Base-by-base conservation (phyloP, 495 filamentous ascomycete species). In the Chaetomidium leptoderma region DNA sequence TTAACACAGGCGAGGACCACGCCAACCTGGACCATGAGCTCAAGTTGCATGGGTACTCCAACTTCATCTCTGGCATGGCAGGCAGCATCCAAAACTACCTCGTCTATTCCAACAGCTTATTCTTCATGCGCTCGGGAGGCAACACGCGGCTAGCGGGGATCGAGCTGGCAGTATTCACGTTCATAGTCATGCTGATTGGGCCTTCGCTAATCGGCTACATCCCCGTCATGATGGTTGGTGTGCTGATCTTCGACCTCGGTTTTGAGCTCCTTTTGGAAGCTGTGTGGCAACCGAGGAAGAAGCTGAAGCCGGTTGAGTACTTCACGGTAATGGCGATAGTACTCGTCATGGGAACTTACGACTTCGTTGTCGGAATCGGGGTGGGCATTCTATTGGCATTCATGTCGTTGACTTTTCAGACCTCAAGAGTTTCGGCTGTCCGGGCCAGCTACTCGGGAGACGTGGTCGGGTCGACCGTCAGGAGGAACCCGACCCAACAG, bases 31-130 rank as follows among this genome's bases (percentile, higher is more conserved):
- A 98, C 63, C 83, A 91, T 56, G 93, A 98, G 69, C 83, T 98
- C 10, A 90, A 93, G 64, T 84, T 92, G 19, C 93, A 98, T 63
- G 93, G 93, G 6, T 82, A 95, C 53, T 96, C 91, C 0, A 98
- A 98, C 72, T 87, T 89, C 19, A 61, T 97, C 8, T 97, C 93
- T 10, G 93, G 93, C 6, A 77, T 84, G 52, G 76, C 78, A 6
- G 93, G 93, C 19, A 96, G 91, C 67, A 92, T 98, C 50, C 93
- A 97, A 68, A 98, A 98, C 69, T 98, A 98, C 65, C 81, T 97
- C 17, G 93, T 97, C 11, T 98, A 97, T 64, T 91, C 91, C 45
- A 98, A 98, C 63, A 95, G 89, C 65, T 78, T 92, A n/a, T 78
- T 98, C 23, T 97, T 98, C 72, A 95, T 97, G 63, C 82, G 86